Base-by-base conservation (phyloP, 2,329 filamentous ascomycete species). In the Calcarisporium arbuscula region DNA sequence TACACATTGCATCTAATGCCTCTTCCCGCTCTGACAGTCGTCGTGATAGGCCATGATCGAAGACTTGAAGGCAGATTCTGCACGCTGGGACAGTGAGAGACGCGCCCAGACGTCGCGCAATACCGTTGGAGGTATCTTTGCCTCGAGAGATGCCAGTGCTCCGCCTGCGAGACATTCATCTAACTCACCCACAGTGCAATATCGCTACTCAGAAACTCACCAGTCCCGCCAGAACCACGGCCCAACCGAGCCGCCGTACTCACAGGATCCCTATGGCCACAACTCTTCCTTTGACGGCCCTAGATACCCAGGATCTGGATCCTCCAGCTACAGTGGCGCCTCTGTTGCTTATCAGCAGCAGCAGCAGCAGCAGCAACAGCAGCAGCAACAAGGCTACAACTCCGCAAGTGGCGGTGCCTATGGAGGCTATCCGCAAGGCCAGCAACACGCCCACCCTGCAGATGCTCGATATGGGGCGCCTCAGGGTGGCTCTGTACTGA, bases 1-100 rank as follows among this genome's bases (percentile, higher is more conserved):
- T 7, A n/a, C n/a, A n/a, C n/a, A n/a, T n/a, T n/a, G n/a, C n/a
- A n/a, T n/a, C n/a, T n/a, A n/a, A n/a, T n/a, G n/a, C n/a, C 11
- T 34, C 9, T 15, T 15, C 14, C n/a, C 14, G 23, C 17, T n/a
- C 39, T 58, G n/a, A n/a, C n/a, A n/a, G n/a, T n/a, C n/a, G n/a
- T n/a, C n/a, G n/a, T n/a, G n/a, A 37, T 23, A 78, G 74, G 72
- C 74, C 38, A 78, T 78, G 74, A 78, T 78, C 34, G 72, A 74
- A 53, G 73, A 77, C 47, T 59, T 78, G 38, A 78, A 78, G 50
- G 71, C 68, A 54, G 74, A 78, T 55, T 78, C 74, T 45, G 69
- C 72, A 42, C 68, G 73, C 41, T 78, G 74, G 74, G 73, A 77
- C 48, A 68, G 67, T 56, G 74, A 78, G 59, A 67, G 73, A 54